Base-by-base conservation (phyloP, 306 rosid species). In the Fragaria iinumae region DNA sequence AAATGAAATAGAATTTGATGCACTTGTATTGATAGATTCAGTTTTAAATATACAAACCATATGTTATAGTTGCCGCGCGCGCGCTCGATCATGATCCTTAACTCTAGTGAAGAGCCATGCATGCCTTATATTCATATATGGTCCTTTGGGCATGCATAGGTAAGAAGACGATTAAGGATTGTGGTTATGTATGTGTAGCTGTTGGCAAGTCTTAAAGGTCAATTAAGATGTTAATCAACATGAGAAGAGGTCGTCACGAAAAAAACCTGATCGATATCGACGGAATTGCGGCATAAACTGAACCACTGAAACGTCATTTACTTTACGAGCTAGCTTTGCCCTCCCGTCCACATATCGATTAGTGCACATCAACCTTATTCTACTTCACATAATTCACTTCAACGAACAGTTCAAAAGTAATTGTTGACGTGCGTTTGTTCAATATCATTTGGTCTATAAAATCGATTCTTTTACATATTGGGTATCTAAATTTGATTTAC, bases 161-260 rank as follows among this genome's bases (percentile, higher is more conserved):
- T 67, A 39, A 39, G 1, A 38, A 10, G 71, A 41, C 11, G 11
- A 1, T 49, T 65, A 63, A 32, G 68, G 25, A 8, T 65, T 38
- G n/a, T 36, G 47, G 23, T 65, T 65, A 17, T 49, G 20, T 65
- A 29, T 49, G 20, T 18, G 2, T 18, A 71, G 20, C 75, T 29
- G 44, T 71, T 71, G 21, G 29, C 18, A 32, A 29, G 44, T 43
- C 6, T 17, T 49, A 29, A 49, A 71, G 75, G 75, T 71, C 75
- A 29, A 69, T 21, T 23, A 25, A 25, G 43, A 69, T 14, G 27
- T 71, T 29, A 29, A 49, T 13, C 49, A 47, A 21, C 4, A 39
- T 4, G 14, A 65, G 69, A 34, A 17, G 47, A 36, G 45, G 6
- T 18, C 69, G 47, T 65, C 69, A 36, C 69, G 14, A 60, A 16